Conservation (phyloP, 2,329 filamentous ascomycete genomes). For the Botrytis pseudocinerea region DNA sequence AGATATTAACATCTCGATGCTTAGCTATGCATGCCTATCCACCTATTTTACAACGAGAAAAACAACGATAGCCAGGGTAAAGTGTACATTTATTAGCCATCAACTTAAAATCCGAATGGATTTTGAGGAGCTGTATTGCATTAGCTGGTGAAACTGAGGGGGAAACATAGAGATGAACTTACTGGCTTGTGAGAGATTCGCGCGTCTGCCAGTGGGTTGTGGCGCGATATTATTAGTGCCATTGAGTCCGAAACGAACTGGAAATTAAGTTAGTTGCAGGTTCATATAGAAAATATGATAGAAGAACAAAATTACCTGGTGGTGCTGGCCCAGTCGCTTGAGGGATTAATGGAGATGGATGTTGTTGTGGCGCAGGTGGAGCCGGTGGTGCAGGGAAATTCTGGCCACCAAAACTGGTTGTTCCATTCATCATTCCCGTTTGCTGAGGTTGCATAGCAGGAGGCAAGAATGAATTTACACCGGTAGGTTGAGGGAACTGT, state of each 20-base stretch:
- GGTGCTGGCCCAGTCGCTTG: conserved; percentile 87
- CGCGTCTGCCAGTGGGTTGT: conserved; percentile 85
- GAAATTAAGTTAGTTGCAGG: background rate
- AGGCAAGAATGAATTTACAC: conserved; percentile 60
- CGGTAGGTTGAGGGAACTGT: conserved; percentile 43
- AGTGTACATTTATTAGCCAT: conserved; percentile 31
- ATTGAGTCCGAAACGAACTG: conserved; percentile 80
- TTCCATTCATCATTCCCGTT: conserved; percentile 55
- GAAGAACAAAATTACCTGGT: conserved; percentile 44
- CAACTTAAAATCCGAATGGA: conserved; percentile 64
- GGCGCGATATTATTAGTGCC: conserved; percentile 73
- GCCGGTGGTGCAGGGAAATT: conserved; percentile 47
- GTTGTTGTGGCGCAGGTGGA: conserved; percentile 55
- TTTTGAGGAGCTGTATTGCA: conserved; percentile 60
- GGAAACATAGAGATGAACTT: conserved; percentile 48
- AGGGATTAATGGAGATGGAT: conserved; percentile 64
- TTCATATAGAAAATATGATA: background rate
- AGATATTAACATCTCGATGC: conserved; percentile 35
- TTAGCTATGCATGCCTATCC: conserved; percentile 33
- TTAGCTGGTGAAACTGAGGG: conserved; percentile 26
- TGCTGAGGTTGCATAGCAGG: conserved; percentile 60
- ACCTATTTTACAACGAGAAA: conserved; percentile 37
- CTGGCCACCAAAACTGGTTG: conserved; percentile 52
- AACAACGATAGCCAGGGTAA: conserved; percentile 29
- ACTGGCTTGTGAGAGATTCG: conserved; percentile 94